Evolutionary conservation across 257 asterid genomes (phyloP).

Genomic region (Solanum lycopersicoides): DNA sequence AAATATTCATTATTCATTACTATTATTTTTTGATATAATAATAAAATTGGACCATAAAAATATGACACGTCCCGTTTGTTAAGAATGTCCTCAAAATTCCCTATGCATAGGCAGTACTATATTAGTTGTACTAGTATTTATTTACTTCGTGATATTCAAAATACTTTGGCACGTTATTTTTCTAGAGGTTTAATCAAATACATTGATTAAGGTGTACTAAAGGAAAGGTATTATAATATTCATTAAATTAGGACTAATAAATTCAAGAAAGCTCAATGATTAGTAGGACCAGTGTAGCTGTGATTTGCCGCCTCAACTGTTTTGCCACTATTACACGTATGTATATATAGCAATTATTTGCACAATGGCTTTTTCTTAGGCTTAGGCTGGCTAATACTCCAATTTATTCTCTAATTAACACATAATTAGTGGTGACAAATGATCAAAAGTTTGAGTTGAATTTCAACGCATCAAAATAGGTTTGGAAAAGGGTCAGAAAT

Average conservation of each 20-base stretch:
- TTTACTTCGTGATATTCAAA: neutral
- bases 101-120: neutral
- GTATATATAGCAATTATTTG: neutral
- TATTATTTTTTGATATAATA: neutral
- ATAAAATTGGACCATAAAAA: neutral
- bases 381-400: neutral
- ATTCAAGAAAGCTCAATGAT: neutral
- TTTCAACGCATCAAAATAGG: too few relatives aligned
- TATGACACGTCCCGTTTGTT: neutral
- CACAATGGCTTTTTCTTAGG: neutral
- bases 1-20: neutral
- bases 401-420: neutral
- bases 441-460: neutral
- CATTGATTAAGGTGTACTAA: neutral
- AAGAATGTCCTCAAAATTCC: neutral
- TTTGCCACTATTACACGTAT: neutral
- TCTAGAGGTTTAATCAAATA: neutral
- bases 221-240: neutral
- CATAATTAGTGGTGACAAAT: too few relatives aligned
- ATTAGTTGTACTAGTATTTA: too few relatives aligned
- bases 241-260: neutral
- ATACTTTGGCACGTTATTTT: neutral
- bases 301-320: neutral
- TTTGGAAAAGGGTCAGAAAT: too few relatives aligned
- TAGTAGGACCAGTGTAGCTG: neutral